These are phyloP conservation scores for Lotus japonicus DNA, from an alignment of 306 rosid genomes.

Conservation along the genomic window DNA sequence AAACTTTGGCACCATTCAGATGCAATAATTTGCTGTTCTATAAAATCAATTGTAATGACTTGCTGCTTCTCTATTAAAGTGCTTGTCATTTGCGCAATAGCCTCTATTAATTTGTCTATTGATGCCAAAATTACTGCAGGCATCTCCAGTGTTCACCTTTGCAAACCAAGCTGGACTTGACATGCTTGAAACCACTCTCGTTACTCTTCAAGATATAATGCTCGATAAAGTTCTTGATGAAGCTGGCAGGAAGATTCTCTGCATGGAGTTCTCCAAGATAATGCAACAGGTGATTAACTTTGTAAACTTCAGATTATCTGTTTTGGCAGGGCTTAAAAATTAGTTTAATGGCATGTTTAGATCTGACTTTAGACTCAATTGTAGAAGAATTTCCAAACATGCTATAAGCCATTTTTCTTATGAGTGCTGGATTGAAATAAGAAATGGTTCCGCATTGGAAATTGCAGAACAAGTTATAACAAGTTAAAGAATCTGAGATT, in stretches of 20 bases:
- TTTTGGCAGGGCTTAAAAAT: too few relatives aligned
- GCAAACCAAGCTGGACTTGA: slow-evolving; percentile 87
- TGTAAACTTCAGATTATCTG: neutral
- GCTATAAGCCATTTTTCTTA: neutral
- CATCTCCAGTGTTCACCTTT: slow-evolving; percentile 72
- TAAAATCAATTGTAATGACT: slow-evolving; percentile 59
- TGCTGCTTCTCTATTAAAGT: neutral
- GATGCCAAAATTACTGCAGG: slow-evolving; percentile 36
- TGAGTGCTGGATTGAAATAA: neutral
- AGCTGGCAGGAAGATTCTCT: slow-evolving; percentile 17
- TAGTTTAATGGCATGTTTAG: too few relatives aligned
- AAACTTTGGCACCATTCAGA: slow-evolving; percentile 87
- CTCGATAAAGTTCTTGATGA: slow-evolving; percentile 75
- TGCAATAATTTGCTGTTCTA: slow-evolving; percentile 85
- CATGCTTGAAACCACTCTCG: slow-evolving; percentile 81
- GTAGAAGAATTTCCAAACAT: too few relatives aligned
- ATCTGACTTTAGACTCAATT: too few relatives aligned
- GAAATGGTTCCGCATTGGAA: too few relatives aligned
- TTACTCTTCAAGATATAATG: slow-evolving; percentile 82
- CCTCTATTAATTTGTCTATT: neutral
- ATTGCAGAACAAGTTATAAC: too few relatives aligned
- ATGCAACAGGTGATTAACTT: slow-evolving; percentile 15
- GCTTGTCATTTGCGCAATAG: neutral
- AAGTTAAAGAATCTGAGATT: neutral
- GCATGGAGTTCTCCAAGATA: slow-evolving; percentile 12